Conservation (phyloP, 2,329 filamentous ascomycete genomes). For the Alternaria angustiovoidea region DNA sequence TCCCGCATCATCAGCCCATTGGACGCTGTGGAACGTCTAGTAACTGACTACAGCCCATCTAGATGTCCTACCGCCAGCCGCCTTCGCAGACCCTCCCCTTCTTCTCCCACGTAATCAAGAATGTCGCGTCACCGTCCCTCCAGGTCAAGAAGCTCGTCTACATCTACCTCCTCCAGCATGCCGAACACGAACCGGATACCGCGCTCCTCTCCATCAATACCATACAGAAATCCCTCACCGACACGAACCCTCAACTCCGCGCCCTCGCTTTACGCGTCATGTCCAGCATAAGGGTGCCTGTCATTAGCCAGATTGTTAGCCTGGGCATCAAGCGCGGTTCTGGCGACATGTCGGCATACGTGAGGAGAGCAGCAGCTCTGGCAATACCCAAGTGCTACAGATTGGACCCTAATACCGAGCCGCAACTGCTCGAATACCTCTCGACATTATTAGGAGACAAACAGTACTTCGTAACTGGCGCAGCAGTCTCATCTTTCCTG, state of each 20-base stretch:
- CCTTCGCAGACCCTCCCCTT: slow-evolving; percentile 74
- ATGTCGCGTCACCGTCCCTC: slow-evolving; percentile 90
- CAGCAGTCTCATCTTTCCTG: slow-evolving; percentile 87
- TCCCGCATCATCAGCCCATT: neutral
- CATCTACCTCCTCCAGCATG: slow-evolving; percentile 96
- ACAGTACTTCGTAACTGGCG: slow-evolving; percentile 96
- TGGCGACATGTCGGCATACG: slow-evolving; percentile 92
- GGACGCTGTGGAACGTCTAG: slow-evolving; percentile 14
- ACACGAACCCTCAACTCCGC: slow-evolving; percentile 87
- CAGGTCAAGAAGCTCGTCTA: slow-evolving; percentile 99
- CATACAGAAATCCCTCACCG: slow-evolving; percentile 96
- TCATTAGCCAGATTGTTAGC: slow-evolving; percentile 97
- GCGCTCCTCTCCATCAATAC: slow-evolving; percentile 97
- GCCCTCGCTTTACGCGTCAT: slow-evolving; percentile 94
- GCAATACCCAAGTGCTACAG: slow-evolving; percentile 96
- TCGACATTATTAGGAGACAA: slow-evolving; percentile 82
- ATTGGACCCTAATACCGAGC: slow-evolving; percentile 83
- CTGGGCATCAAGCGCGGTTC: slow-evolving; percentile 93
- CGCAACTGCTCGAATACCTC: slow-evolving; percentile 85
- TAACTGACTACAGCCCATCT: slow-evolving; percentile 30
- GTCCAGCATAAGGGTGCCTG: slow-evolving; percentile 95
- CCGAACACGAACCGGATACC: slow-evolving; percentile 93
- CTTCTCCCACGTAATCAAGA: slow-evolving; percentile 99
- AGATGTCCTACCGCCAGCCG: slow-evolving; percentile 97
- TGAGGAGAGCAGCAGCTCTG: slow-evolving; percentile 89